These are phyloP conservation scores for Amanita jacksonii DNA, from an alignment of 768 basidiomycete species.

Conservation along the genomic window DNA sequence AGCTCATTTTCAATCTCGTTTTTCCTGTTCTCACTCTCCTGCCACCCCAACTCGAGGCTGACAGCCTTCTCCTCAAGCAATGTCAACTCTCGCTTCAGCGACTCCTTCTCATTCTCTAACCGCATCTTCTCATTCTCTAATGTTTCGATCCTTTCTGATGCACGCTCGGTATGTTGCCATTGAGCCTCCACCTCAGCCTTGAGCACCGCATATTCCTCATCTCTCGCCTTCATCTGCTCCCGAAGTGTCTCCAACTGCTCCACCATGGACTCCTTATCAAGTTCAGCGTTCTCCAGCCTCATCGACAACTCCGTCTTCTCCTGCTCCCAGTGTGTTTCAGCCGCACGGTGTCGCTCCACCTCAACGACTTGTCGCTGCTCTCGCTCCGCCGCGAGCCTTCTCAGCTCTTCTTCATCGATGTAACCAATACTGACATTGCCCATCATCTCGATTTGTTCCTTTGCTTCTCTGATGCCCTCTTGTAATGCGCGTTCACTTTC, in stretches of 20 bases:
- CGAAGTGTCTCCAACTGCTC: conserved; percentile 34
- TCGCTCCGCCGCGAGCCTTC: conserved; percentile 28
- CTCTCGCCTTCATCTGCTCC: conserved; percentile 28
- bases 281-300: conserved; percentile 31
- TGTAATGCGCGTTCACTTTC: conserved; percentile 45
- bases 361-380: conserved; percentile 32
- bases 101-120: conserved; percentile 31
- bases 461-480: conserved; percentile 42
- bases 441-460: conserved; percentile 54
- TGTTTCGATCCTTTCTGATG: conserved; percentile 34
- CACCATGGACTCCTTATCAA: conserved; percentile 33
- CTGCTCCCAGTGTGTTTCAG: conserved; percentile 38
- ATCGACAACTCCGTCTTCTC: conserved; percentile 38
- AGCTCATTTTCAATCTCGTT: conserved; percentile 46
- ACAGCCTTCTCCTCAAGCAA: conserved; percentile 33
- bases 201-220: conserved; percentile 38
- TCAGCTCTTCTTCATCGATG: conserved; percentile 35
- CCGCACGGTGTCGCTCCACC: conserved; percentile 29
- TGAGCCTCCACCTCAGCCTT: conserved; percentile 62
- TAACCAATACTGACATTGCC: conserved; percentile 34
- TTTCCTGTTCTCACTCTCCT: conserved; percentile 44
- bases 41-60: conserved; percentile 46
- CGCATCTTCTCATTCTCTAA: conserved; percentile 27
- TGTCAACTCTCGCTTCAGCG: conserved; percentile 28
- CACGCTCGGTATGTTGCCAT: conserved; percentile 55